Evolutionary conservation across 139 green algal species (phyloP).

Genomic region (Yamagishiella unicocca): DNA sequence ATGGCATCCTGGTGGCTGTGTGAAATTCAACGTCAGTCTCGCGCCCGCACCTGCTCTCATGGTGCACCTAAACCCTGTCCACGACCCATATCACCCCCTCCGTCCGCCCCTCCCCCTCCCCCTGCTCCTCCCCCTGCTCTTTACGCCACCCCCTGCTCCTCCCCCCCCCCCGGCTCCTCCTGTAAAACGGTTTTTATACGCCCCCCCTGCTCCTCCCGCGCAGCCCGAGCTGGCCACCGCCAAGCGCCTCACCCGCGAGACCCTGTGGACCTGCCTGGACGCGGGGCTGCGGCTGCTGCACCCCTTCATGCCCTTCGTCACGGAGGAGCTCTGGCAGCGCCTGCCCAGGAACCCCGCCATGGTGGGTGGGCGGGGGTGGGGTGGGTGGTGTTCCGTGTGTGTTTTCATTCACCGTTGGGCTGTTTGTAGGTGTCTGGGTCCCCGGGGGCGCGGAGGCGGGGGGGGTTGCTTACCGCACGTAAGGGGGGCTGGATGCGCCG

Average conservation of each 20-base stretch:
- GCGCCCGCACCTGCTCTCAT: no score
- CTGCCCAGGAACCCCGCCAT: conserved; percentile 65
- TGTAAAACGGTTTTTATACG: neutral
- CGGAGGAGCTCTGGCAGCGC: conserved; percentile 96
- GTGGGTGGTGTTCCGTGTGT: neutral
- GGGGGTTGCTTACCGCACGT: no score
- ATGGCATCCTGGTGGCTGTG: no score
- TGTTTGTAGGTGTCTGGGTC: no score
- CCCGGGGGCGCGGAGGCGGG: no score
- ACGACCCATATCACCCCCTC: no score
- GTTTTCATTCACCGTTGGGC: neutral
- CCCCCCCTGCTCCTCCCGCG: neutral
- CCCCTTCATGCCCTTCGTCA: conserved; percentile 98
- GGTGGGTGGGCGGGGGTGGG: neutral
- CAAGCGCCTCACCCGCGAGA: conserved; percentile 74
- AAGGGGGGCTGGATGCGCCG: no score
- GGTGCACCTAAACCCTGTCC: no score
- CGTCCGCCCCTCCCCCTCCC: no score
- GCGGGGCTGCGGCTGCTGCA: conserved; percentile 91
- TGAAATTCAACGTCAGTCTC: no score
- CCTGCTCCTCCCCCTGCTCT: no score
- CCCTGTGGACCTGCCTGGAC: conserved; percentile 89
- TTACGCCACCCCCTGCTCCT: no score
- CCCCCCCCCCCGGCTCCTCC: neutral
- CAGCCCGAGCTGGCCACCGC: conserved; percentile 45